Conservation (phyloP, 345 rosid genomes). For the Erysimum cheiranthoides region DNA sequence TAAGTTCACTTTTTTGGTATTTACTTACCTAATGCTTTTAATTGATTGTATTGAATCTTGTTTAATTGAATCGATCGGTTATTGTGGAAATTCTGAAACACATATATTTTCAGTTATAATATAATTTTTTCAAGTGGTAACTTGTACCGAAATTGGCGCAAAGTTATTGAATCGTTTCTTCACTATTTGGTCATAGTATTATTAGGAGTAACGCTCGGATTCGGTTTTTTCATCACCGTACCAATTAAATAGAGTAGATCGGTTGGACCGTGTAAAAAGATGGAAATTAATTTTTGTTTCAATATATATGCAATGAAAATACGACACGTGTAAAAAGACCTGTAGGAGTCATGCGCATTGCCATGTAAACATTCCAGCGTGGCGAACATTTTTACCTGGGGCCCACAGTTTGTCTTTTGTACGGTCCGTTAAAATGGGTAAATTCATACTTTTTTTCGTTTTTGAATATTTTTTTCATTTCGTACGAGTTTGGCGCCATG, state of each 20-base stretch:
- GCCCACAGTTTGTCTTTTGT: slow-evolving; percentile 39
- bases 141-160: slow-evolving; percentile 25
- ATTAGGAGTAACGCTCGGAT: slow-evolving; percentile 32
- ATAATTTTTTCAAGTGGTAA: slow-evolving; percentile 23
- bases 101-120: slow-evolving; percentile 4
- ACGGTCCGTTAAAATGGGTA: slow-evolving; percentile 39
- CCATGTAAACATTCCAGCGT: slow-evolving; percentile 37
- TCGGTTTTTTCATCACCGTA: slow-evolving; percentile 37
- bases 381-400: slow-evolving; percentile 29
- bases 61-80: slow-evolving; percentile 17
- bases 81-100: slow-evolving; percentile 5
- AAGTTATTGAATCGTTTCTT: slow-evolving; percentile 28
- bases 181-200: not conserved
- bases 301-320: not conserved
- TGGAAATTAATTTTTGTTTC: not conserved
- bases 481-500: slow-evolving; percentile 42
- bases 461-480: slow-evolving; percentile 4
- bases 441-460: slow-evolving; percentile 28
- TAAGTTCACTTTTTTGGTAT: slow-evolving; percentile 4
- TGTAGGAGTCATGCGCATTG: slow-evolving; percentile 20
- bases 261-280: slow-evolving; percentile 17
- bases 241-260: slow-evolving; percentile 16
- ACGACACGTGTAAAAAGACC: slow-evolving; percentile 18
- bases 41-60: slow-evolving; percentile 20
- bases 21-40: slow-evolving; percentile 29